Evolutionary conservation across 1,284 basidiomycete species (phyloP).

Genomic region (Naganishia cerealis): DNA sequence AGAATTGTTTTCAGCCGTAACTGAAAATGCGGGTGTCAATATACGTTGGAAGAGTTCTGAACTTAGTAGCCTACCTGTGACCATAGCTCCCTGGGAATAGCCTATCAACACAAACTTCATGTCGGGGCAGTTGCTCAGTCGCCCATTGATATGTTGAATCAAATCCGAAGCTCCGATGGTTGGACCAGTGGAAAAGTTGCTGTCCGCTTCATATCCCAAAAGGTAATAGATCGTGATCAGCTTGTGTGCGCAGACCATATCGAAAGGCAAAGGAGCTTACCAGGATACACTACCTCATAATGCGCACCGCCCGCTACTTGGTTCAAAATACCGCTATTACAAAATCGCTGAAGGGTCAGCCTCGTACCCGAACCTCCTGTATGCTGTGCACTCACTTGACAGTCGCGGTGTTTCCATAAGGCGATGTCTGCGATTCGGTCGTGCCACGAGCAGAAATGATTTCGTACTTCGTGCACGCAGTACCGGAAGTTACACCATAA

Average conservation of each 20-base stretch:
- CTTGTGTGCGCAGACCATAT: neutral
- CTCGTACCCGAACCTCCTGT: neutral
- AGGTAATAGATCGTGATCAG: neutral
- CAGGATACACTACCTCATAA: conserved; percentile 30
- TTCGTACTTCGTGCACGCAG: conserved; percentile 27
- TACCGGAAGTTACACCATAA: conserved; percentile 3
- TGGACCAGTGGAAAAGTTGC: conserved; percentile 29
- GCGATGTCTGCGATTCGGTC: conserved; percentile 20
- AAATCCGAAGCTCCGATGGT: conserved; percentile 24
- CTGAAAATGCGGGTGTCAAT: neutral
- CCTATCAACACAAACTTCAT: conserved; percentile 31
- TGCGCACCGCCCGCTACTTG: conserved; percentile 24
- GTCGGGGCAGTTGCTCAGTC: conserved; percentile 21
- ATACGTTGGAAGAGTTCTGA: neutral
- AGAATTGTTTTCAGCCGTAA: conserved; percentile 30
- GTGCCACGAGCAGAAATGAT: conserved; percentile 28
- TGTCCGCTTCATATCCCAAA: neutral
- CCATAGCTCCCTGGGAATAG: conserved; percentile 27
- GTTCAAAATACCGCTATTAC: conserved; percentile 23
- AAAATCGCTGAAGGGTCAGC: no score
- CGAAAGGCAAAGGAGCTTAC: neutral
- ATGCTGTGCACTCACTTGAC: conserved; percentile 14
- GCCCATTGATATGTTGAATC: conserved; percentile 18
- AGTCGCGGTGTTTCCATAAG: conserved; percentile 25
- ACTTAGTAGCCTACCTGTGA: neutral